Percentiles rank a stretch among this genome's conserved stretches.
Evolutionary conservation across 371 early-diverging fungal species (phyloP).

Genomic region (Dinochytrium kinnereticum): DNA sequence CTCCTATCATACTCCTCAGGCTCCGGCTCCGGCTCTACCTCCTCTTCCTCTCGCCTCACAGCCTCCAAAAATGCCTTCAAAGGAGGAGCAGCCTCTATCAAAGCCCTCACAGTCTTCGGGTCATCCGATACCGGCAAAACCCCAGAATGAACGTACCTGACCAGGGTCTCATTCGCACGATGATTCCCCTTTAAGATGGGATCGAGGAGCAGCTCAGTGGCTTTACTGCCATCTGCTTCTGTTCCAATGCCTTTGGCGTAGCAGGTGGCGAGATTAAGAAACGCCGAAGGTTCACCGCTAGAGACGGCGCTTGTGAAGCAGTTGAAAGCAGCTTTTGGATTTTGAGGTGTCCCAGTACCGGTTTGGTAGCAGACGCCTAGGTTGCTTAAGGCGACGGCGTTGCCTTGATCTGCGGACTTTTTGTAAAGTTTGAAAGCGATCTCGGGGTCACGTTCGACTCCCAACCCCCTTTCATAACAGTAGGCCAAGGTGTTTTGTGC

Average conservation of each 20-base stretch:
- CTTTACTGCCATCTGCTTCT: not conserved
- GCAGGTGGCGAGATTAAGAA: not conserved
- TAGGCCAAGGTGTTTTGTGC: slow-evolving; percentile 18
- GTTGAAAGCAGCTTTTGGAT: not conserved
- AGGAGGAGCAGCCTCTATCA: no score
- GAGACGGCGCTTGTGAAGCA: slow-evolving; percentile 22
- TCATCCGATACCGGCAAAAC: not conserved
- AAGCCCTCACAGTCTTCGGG: not conserved
- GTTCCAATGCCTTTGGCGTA: not conserved
- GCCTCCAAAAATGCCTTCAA: not conserved
- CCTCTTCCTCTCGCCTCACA: not conserved
- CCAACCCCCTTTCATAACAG: slow-evolving; percentile 40
- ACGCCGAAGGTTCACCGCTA: slow-evolving; percentile 26
- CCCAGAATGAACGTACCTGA: not conserved
- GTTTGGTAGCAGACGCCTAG: slow-evolving; percentile 31
- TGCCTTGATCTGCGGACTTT: slow-evolving; percentile 24
- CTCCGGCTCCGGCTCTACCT: slow-evolving; percentile 1
- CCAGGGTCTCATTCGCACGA: slow-evolving; percentile 35
- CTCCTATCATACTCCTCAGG: not conserved
- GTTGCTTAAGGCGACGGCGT: slow-evolving; percentile 36
- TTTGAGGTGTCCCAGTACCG: slow-evolving; percentile 41
- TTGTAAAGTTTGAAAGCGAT: slow-evolving; percentile 34
- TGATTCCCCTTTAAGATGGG: not conserved
- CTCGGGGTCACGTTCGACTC: slow-evolving; percentile 14
- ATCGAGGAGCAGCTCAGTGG: not conserved